A percentile compares a stretch with the other conserved stretches of the same genome.
Evolutionary conservation across 331 rosid genomes (phyloP).

Genomic region (Arachis monticola): DNA sequence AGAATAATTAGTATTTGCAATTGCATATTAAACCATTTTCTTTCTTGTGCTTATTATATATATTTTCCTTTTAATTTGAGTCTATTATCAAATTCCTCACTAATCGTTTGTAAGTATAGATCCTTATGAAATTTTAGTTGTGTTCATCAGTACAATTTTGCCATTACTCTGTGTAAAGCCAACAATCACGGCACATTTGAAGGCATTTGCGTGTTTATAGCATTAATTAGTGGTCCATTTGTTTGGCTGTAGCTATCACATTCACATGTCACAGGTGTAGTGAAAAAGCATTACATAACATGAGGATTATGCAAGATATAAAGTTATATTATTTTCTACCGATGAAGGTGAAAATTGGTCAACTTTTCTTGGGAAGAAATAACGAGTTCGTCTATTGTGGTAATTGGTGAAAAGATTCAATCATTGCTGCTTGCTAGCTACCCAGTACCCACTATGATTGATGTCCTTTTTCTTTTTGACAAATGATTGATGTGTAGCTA

Average conservation of each 20-base stretch:
- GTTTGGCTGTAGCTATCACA: conserved; percentile 21
- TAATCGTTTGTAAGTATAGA: too few species aligned
- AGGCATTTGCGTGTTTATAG: conserved; percentile 7
- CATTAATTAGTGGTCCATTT: neutral
- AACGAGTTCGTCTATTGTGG: neutral
- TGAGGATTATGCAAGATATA: conserved; percentile 24
- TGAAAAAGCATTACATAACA: conserved; percentile 29
- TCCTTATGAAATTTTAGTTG: too few species aligned
- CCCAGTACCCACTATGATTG: neutral
- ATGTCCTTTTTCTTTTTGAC: neutral
- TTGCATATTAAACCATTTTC: neutral
- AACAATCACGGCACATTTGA: neutral
- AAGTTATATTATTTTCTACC: conserved; percentile 38
- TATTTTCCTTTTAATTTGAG: neutral
- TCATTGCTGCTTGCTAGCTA: conserved; percentile 33
- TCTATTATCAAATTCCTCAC: too few species aligned
- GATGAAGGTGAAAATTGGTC: conserved; percentile 30
- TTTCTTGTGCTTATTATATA: neutral
- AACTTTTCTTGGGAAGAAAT: neutral
- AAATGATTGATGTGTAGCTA: neutral
- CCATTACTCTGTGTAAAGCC: too few species aligned
- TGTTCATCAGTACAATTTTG: too few species aligned
- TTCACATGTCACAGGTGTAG: neutral
- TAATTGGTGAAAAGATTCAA: conserved; percentile 19
- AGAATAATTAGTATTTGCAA: conserved; percentile 39